These are phyloP conservation scores for Rhizopogon hawkerae DNA, from an alignment of 1,284 basidiomycete species.

Conservation along the genomic window DNA sequence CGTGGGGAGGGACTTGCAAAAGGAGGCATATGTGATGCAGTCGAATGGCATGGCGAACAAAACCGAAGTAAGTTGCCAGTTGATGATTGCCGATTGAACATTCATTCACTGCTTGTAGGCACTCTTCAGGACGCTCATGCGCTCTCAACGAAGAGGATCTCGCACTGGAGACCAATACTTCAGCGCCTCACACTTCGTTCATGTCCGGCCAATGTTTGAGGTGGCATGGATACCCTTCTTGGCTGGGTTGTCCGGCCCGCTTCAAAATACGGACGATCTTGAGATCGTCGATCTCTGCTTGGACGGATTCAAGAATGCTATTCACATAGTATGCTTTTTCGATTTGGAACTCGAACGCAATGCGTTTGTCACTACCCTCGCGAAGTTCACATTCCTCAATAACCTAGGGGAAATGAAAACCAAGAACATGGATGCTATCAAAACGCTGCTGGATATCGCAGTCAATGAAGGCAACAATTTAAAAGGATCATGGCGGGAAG, in stretches of 20 bases:
- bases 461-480: conserved; percentile 91
- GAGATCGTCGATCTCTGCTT: conserved; percentile 89
- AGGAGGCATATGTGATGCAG: conserved; percentile 89
- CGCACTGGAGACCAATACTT: conserved; percentile 80
- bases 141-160: conserved; percentile 73
- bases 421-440: conserved; percentile 98
- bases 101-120: conserved; percentile 41
- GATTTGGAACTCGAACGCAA: conserved; percentile 93
- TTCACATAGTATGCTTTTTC: conserved; percentile 90
- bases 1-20: conserved; percentile 87
- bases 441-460: conserved; percentile 85
- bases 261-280: conserved; percentile 89
- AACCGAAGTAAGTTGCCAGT: conserved; percentile 61
- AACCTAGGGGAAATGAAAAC: conserved; percentile 97
- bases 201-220: conserved; percentile 96
- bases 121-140: conserved; percentile 83
- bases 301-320: conserved; percentile 90
- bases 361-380: conserved; percentile 95
- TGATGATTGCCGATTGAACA: background rate
- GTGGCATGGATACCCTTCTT: conserved; percentile 97
- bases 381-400: conserved; percentile 93
- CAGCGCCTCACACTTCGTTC: conserved; percentile 89
- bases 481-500: conserved; percentile 93
- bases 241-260: conserved; percentile 83
- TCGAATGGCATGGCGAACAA: conserved; percentile 93